These are phyloP conservation scores for Sanghuangporus sanghuang DNA, from an alignment of 1,284 basidiomycete species.

Conservation along the genomic window DNA sequence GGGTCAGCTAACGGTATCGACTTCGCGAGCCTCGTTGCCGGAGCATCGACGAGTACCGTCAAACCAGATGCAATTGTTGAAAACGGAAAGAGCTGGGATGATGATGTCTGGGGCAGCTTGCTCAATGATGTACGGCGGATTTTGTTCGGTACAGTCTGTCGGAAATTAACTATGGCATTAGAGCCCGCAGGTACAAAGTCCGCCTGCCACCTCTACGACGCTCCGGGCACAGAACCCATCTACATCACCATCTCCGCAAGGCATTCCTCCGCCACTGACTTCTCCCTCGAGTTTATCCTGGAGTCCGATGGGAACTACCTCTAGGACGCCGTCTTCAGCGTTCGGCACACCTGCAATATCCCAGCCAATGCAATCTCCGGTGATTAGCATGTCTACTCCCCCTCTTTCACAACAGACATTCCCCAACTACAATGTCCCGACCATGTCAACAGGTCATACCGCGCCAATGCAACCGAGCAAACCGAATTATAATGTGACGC, in stretches of 20 bases:
- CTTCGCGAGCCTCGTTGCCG: constrained; percentile 71
- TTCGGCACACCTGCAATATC: constrained; percentile 18
- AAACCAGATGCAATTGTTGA: constrained; percentile 44
- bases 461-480: constrained; percentile 9
- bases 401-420: constrained; percentile 1
- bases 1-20: constrained; percentile 35
- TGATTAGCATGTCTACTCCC: neutral
- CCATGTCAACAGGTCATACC: neutral
- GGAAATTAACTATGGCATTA: neutral
- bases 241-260: neutral
- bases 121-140: constrained; percentile 39
- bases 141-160: neutral
- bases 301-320: constrained; percentile 24
- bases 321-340: constrained; percentile 24
- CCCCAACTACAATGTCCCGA: neutral
- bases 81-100: constrained; percentile 53
- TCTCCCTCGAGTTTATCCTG: constrained; percentile 18
- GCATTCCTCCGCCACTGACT: constrained; percentile 19
- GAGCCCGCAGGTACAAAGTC: constrained; percentile 20
- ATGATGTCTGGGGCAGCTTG: constrained; percentile 77
- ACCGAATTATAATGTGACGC: constrained; percentile 15
- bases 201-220: constrained; percentile 19
- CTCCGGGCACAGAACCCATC: constrained; percentile 21
- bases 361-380: constrained; percentile 29
- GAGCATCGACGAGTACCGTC: constrained; percentile 36